Conservation (phyloP, 2,329 filamentous ascomycete species). For the Aphanocladium album region DNA sequence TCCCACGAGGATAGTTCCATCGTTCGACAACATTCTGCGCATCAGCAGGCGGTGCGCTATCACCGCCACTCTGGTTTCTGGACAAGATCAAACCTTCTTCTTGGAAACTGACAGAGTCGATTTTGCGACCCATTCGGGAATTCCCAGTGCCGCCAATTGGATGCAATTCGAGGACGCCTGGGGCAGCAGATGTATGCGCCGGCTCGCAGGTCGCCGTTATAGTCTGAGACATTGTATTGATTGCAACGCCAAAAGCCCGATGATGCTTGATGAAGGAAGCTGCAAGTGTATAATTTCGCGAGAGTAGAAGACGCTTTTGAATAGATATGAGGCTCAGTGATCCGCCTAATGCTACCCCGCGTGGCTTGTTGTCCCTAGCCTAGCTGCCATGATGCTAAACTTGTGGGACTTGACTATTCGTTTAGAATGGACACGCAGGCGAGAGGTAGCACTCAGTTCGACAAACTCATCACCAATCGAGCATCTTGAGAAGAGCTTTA, state of each 20-base stretch:
- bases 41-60: slow-evolving; percentile 20
- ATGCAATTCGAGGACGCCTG: not conserved
- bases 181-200: not conserved
- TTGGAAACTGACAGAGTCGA: not conserved
- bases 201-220: not conserved
- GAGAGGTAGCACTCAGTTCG: too few relatives aligned
- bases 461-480: too few relatives aligned
- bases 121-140: not conserved
- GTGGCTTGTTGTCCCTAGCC: not conserved
- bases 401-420: not conserved
- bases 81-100: not conserved
- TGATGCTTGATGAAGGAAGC: not conserved
- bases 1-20: slow-evolving; percentile 33
- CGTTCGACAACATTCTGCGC: slow-evolving; percentile 25
- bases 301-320: not conserved
- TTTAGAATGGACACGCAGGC: not conserved
- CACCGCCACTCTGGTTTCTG: not conserved
- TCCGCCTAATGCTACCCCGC: not conserved
- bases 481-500: too few relatives aligned
- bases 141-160: not conserved
- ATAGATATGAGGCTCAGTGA: not conserved
- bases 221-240: not conserved
- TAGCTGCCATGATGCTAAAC: not conserved
- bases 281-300: not conserved
- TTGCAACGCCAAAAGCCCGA: not conserved